These are phyloP conservation scores for Astrocystis sublimbata DNA, from an alignment of 495 filamentous ascomycete genomes.

Conservation along the genomic window DNA sequence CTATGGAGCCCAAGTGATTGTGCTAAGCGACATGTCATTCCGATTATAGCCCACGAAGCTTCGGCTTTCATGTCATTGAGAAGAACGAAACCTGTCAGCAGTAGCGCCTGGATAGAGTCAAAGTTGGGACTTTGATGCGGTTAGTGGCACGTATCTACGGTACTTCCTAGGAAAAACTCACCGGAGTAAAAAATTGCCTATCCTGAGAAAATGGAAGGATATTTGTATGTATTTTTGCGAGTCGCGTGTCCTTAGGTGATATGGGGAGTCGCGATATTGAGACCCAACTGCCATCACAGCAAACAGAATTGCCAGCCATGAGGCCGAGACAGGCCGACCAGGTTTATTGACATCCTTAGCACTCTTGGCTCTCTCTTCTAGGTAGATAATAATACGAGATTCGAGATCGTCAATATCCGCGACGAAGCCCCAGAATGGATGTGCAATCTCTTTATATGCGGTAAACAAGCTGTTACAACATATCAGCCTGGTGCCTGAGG, in stretches of 20 bases:
- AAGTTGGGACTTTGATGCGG: conserved; percentile 47
- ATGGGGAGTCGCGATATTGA: conserved; percentile 73
- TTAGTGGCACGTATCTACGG: conserved; percentile 1
- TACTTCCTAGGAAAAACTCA: conserved; percentile 21
- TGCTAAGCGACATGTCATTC: conserved; percentile 55
- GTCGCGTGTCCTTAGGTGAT: conserved; percentile 51
- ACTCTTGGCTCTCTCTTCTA: conserved; percentile 63
- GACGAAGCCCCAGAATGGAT: conserved; percentile 78
- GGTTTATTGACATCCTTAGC: conserved; percentile 50
- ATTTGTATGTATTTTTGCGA: conserved; percentile 59
- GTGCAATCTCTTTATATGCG: conserved; percentile 74
- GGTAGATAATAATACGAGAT: conserved; percentile 62
- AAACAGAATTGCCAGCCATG: conserved; percentile 74
- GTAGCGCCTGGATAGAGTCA: conserved; percentile 58
- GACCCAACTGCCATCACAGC: conserved; percentile 77
- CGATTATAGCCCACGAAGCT: conserved; percentile 58
- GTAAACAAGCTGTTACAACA: conserved; percentile 58
- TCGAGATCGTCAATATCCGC: conserved; percentile 68
- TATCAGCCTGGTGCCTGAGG: background rate
- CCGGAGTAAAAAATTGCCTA: conserved; percentile 55
- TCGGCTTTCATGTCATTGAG: conserved; percentile 63
- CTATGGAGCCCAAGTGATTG: conserved; percentile 57
- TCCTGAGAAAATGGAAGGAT: conserved; percentile 56
- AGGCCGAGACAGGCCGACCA: conserved; percentile 59
- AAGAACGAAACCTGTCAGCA: conserved; percentile 56